These are phyloP conservation scores for Paramarasmius palmivorus DNA, from an alignment of 1,284 basidiomycete genomes.

Conservation along the genomic window DNA sequence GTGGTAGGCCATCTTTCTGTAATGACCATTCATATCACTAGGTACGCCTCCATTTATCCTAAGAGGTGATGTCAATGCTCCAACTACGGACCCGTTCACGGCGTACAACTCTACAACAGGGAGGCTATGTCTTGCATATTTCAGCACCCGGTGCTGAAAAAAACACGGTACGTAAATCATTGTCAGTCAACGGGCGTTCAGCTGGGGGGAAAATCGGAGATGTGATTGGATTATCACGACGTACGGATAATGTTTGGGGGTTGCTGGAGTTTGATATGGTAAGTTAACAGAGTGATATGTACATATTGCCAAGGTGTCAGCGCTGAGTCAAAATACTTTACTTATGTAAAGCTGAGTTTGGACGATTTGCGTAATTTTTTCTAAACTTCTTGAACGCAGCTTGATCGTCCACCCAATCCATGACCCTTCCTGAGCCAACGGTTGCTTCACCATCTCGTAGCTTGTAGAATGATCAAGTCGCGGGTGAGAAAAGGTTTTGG, in stretches of 20 bases:
- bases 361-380: no score
- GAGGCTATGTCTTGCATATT: conserved; percentile 9
- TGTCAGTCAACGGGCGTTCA: background rate
- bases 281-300: background rate
- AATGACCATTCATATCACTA: conserved; percentile 10
- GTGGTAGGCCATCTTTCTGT: conserved; percentile 19
- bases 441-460: no score
- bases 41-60: conserved; percentile 7
- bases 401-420: no score
- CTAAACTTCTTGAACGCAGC: no score
- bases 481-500: no score
- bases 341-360: no score
- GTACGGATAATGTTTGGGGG: background rate
- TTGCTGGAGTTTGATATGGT: background rate
- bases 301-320: no score
- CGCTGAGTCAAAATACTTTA: no score
- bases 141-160: conserved; percentile 9
- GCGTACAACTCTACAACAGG: conserved; percentile 9
- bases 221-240: background rate
- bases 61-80: background rate
- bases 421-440: no score
- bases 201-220: background rate
- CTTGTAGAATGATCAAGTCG: no score
- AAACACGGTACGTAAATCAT: background rate
- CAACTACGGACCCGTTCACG: background rate